phyloP scores from a whole-genome alignment of 2,329 filamentous ascomycete genomes.

The Aspergillus flavus region DNA sequence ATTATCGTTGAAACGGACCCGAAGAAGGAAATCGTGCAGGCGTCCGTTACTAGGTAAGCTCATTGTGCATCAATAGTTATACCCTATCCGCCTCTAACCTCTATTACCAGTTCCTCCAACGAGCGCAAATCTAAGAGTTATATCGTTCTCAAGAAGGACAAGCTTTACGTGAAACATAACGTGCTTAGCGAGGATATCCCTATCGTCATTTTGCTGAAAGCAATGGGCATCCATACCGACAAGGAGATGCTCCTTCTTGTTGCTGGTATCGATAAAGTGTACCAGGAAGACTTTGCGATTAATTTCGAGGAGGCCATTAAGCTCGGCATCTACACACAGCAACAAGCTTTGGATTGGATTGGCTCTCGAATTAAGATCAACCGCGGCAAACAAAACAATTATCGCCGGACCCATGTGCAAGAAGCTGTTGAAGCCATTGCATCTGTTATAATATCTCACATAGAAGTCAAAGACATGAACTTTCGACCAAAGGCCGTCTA shows the following conservation, averaged over 20 bases:
- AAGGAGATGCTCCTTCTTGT: slow-evolving; percentile 93
- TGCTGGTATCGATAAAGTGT: slow-evolving; percentile 80
- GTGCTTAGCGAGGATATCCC: slow-evolving; percentile 92
- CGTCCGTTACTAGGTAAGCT: slow-evolving; percentile 76
- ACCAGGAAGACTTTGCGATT: slow-evolving; percentile 92
- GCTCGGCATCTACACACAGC: slow-evolving; percentile 84
- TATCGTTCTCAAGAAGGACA: slow-evolving; percentile 89
- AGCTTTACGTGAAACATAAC: slow-evolving; percentile 88
- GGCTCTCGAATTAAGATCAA: slow-evolving; percentile 87
- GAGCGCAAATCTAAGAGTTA: slow-evolving; percentile 98
- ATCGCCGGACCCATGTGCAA: slow-evolving; percentile 79
- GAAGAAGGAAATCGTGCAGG: slow-evolving; percentile 91
- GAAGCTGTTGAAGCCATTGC: slow-evolving; percentile 92
- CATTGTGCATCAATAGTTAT: neutral
- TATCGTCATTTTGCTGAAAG: slow-evolving; percentile 89
- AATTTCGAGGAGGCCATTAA: slow-evolving; percentile 93
- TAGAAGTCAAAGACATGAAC: slow-evolving; percentile 86
- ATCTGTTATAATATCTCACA: slow-evolving; percentile 91
- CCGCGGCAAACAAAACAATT: slow-evolving; percentile 56
- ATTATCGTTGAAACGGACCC: slow-evolving; percentile 93
- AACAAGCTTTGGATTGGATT: slow-evolving; percentile 92
- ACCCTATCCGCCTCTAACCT: slow-evolving; percentile 16
- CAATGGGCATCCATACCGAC: slow-evolving; percentile 89
- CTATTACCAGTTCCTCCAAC: slow-evolving; percentile 77
- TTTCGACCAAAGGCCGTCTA: slow-evolving; percentile 98